Evolutionary conservation across 352 stramenopile genomes (phyloP).

Genomic region (Globisporangium perplexum): DNA sequence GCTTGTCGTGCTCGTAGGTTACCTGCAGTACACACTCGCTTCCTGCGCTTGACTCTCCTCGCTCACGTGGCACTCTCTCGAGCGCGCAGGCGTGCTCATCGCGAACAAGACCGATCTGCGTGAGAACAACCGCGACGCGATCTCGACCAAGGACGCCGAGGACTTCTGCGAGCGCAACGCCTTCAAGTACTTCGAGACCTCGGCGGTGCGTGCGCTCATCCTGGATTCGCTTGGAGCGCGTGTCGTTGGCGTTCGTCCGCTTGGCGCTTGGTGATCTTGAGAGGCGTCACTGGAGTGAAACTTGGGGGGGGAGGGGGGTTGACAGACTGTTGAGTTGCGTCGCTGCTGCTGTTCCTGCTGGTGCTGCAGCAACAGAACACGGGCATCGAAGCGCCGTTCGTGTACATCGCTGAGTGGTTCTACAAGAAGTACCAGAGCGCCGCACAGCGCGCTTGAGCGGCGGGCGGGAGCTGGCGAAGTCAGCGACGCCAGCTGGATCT

Average conservation of each 20-base stretch:
- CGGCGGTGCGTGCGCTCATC: slow-evolving; percentile 31
- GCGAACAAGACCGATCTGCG: slow-evolving; percentile 78
- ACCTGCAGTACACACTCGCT: neutral
- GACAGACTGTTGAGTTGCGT: neutral
- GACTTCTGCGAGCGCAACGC: slow-evolving; percentile 70
- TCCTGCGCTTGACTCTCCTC: too few relatives aligned
- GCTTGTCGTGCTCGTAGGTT: neutral
- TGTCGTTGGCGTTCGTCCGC: neutral
- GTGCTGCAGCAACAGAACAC: slow-evolving; percentile 58
- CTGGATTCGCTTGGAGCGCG: neutral
- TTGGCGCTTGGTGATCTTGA: neutral
- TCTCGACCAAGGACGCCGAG: slow-evolving; percentile 60
- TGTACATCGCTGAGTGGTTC: slow-evolving; percentile 78
- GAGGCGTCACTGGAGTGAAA: neutral
- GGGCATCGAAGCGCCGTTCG: slow-evolving; percentile 67
- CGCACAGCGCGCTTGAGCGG: slow-evolving; percentile 35
- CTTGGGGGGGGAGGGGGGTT: neutral
- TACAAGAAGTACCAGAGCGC: slow-evolving; percentile 80
- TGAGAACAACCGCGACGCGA: slow-evolving; percentile 72
- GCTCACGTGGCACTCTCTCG: neutral
- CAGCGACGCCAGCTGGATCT: neutral
- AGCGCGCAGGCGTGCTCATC: slow-evolving; percentile 44
- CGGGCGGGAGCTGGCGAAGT: neutral
- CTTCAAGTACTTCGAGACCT: slow-evolving; percentile 82
- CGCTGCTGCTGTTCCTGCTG: slow-evolving; percentile 5